phyloP scores from a whole-genome alignment of 169 alveolate genomes.

The Babesia ovis region DNA sequence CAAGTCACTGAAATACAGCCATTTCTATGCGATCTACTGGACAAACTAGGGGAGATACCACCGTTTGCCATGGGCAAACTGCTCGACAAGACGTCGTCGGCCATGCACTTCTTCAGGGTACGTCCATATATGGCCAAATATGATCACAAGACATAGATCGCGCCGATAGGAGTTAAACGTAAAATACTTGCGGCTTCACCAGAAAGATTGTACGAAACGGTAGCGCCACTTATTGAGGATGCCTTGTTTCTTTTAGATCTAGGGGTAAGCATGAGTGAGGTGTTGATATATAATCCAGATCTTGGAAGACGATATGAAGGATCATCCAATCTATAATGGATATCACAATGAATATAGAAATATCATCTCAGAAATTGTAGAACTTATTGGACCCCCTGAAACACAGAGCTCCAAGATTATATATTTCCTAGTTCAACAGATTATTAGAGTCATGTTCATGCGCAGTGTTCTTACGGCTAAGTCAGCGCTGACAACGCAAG shows the following conservation, averaged over 20 bases:
- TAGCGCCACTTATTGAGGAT: constrained; percentile 42
- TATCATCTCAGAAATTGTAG: constrained; percentile 36
- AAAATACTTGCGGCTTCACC: constrained; percentile 63
- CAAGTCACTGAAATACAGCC: constrained; percentile 81
- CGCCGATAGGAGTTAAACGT: constrained; percentile 41
- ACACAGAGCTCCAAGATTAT: constrained; percentile 36
- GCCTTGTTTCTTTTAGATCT: constrained; percentile 56
- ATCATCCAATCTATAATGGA: constrained; percentile 9
- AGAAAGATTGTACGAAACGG: constrained; percentile 26
- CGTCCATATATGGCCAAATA: background rate
- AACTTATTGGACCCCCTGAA: constrained; percentile 56
- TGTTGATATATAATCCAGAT: constrained; percentile 21
- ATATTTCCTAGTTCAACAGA: constrained; percentile 40
- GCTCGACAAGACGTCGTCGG: constrained; percentile 73
- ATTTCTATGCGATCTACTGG: constrained; percentile 64
- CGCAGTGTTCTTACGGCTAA: constrained; percentile 41
- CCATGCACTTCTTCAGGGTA: constrained; percentile 72
- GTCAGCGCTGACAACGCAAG: constrained; percentile 18
- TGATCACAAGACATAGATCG: constrained; percentile 41
- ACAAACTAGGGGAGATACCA: constrained; percentile 71
- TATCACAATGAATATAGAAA: constrained; percentile 20
- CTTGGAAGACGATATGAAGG: constrained; percentile 37
- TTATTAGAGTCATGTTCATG: constrained; percentile 45
- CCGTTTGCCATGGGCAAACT: constrained; percentile 58
- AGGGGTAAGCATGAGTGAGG: constrained; percentile 30